Evolutionary conservation across 805 yeast species (phyloP), one percentile per base, ranked within the genome.

Genomic region (Lipomyces orientalis): DNA sequence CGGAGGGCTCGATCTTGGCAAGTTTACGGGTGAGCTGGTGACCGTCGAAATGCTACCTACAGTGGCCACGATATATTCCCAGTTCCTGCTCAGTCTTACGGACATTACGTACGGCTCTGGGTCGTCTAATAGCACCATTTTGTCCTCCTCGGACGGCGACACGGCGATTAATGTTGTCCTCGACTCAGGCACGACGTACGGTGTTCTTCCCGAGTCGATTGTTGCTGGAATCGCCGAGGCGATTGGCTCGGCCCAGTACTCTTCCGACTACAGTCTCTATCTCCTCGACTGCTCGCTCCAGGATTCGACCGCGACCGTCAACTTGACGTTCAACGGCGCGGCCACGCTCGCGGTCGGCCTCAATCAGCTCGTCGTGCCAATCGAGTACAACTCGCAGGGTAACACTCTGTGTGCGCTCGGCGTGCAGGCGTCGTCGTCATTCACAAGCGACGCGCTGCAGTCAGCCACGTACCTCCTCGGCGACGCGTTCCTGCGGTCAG

Each of bases 401-500:
- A 69, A 71, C 46, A 54, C 69, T 16, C 61, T 64, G 29, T 74
- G 76, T 54, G 70, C 72, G 10, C 69, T 77, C 37, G 76, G 76
- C 19, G 69, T 76, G 43, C 67, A 65, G 58, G 64, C 49, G 31
- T 31, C 37, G 61, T 58, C 57, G 25, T 10, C 61, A 19, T 37
- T 5, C 12, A 12, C 66, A 16, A 6, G 31, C 75, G 58, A 59
- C 46, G 61, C 60, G 31, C 58, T 68, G 2, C 61, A 67, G 72
- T 75, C 66, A 34, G 59, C 57, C 9, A 76, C 75, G 22, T 75
- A 74, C 35, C 64, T 69, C 60, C 79, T 88, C 49, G 90, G 91
- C 19, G 90, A 87, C 73, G 83, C 83, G 60, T 82, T 88, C 73
- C 77, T 88, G 67, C 80, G 88, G 69, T 81, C 85, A 65, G 88